Percentiles rank a stretch among this genome's conserved stretches.
phyloP scores from a whole-genome alignment of 2,329 filamentous ascomycete genomes.

The Pseudocercospora eumusae region DNA sequence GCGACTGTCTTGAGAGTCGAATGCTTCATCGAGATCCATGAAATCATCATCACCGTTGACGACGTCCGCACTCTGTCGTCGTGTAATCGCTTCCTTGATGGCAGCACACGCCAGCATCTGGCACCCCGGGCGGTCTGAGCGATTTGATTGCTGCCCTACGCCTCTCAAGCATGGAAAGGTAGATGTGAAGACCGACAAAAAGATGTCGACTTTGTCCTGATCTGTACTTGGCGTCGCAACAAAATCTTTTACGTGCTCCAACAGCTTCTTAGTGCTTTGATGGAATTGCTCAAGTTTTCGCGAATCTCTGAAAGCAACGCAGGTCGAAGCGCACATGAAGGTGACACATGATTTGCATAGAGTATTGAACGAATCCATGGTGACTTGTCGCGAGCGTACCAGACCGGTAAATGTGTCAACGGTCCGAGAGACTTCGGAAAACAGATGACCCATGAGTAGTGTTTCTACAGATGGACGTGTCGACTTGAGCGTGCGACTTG shows the following conservation, averaged over 20 bases:
- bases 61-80: slow-evolving; percentile 14
- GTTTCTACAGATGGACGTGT: slow-evolving; percentile 26
- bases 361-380: slow-evolving; percentile 28
- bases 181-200: slow-evolving; percentile 43
- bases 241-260: slow-evolving; percentile 39
- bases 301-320: slow-evolving; percentile 33
- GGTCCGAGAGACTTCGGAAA: slow-evolving; percentile 26
- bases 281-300: slow-evolving; percentile 35
- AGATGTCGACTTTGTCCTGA: slow-evolving; percentile 47
- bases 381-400: slow-evolving; percentile 16
- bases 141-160: background rate
- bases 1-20: slow-evolving; percentile 61
- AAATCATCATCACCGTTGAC: slow-evolving; percentile 54
- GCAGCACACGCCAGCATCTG: slow-evolving; percentile 8
- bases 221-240: slow-evolving; percentile 44
- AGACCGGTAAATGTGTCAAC: slow-evolving; percentile 22
- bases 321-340: slow-evolving; percentile 36
- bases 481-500: background rate
- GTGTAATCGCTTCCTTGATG: slow-evolving; percentile 19
- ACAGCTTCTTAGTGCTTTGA: slow-evolving; percentile 32
- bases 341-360: slow-evolving; percentile 29
- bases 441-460: slow-evolving; percentile 29
- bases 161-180: slow-evolving; percentile 15
- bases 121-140: background rate
- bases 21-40: slow-evolving; percentile 68